These are phyloP conservation scores for Crithidia acanthocephali DNA, from an alignment of 208 protist genomes.

Conservation along the genomic window DNA sequence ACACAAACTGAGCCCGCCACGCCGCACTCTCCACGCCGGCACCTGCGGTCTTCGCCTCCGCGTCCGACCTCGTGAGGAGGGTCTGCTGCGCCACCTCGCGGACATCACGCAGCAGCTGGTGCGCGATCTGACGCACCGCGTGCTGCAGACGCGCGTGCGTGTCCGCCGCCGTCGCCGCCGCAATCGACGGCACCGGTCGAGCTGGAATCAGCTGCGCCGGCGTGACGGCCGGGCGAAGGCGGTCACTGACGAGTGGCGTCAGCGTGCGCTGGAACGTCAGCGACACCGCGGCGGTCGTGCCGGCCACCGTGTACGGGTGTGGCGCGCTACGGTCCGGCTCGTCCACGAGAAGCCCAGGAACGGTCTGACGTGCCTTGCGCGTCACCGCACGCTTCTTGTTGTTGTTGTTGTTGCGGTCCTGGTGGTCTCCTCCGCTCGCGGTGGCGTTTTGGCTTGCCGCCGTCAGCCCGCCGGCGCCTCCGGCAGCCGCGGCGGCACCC, in stretches of 20 bases:
- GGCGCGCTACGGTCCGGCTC: conserved; percentile 50
- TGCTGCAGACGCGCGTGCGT: conserved; percentile 37
- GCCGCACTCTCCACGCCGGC: conserved; percentile 16
- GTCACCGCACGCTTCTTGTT: conserved; percentile 38
- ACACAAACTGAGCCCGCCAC: conserved; percentile 51
- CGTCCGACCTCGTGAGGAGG: neutral
- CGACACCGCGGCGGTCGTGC: conserved; percentile 61
- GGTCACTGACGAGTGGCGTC: conserved; percentile 74
- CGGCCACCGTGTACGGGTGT: conserved; percentile 75
- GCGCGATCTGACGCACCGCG: conserved; percentile 34
- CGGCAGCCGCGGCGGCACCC: neutral
- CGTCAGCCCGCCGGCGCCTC: neutral
- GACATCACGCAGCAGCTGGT: conserved; percentile 35
- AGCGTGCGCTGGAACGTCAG: conserved; percentile 71
- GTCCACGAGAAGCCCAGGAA: conserved; percentile 67
- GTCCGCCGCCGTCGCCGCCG: conserved; percentile 30
- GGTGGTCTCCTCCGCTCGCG: conserved; percentile 1
- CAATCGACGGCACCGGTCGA: conserved; percentile 19
- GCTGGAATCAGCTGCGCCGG: conserved; percentile 81
- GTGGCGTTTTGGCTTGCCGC: neutral
- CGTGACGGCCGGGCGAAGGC: conserved; percentile 61
- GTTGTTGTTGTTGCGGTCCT: conserved; percentile 22
- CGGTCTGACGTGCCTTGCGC: conserved; percentile 49
- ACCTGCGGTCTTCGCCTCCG: neutral
- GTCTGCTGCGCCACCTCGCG: conserved; percentile 2